Evolutionary conservation across 2,329 filamentous ascomycete genomes (phyloP).

Genomic region (Macrophomina pseudophaseolina): DNA sequence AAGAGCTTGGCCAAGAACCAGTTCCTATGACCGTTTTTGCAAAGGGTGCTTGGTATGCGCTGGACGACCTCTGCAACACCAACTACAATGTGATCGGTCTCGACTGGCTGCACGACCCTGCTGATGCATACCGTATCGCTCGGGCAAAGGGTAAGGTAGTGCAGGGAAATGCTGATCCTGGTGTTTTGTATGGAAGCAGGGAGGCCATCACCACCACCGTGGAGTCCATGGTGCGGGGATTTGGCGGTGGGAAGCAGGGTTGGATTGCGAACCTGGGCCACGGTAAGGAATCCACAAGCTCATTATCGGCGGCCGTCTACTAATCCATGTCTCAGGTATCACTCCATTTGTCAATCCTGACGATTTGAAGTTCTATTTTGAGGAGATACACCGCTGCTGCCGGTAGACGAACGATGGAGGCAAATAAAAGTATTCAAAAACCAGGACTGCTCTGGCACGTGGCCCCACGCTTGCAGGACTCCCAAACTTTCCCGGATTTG

Average conservation of each 20-base stretch:
- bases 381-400: constrained; percentile 73
- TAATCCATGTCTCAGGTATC: constrained; percentile 64
- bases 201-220: constrained; percentile 82
- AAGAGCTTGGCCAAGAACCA: constrained; percentile 73
- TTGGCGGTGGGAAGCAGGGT: constrained; percentile 80
- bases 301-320: too few relatives aligned
- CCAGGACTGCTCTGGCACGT: too few relatives aligned
- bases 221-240: constrained; percentile 85
- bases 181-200: constrained; percentile 84
- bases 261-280: constrained; percentile 98
- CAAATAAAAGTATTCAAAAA: too few relatives aligned
- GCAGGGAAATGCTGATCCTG: constrained; percentile 95
- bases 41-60: constrained; percentile 94
- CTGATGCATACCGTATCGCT: constrained; percentile 79
- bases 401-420: constrained; percentile 10
- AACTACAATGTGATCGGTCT: constrained; percentile 94
- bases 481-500: too few relatives aligned
- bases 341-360: constrained; percentile 95
- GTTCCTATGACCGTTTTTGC: constrained; percentile 99
- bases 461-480: too few relatives aligned
- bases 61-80: constrained; percentile 83
- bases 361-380: constrained; percentile 89
- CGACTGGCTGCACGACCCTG: constrained; percentile 92
- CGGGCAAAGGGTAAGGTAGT: constrained; percentile 73
- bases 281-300: constrained; percentile 60